Conservation (phyloP, 148 eudicot genomes). For the Silene conica region DNA sequence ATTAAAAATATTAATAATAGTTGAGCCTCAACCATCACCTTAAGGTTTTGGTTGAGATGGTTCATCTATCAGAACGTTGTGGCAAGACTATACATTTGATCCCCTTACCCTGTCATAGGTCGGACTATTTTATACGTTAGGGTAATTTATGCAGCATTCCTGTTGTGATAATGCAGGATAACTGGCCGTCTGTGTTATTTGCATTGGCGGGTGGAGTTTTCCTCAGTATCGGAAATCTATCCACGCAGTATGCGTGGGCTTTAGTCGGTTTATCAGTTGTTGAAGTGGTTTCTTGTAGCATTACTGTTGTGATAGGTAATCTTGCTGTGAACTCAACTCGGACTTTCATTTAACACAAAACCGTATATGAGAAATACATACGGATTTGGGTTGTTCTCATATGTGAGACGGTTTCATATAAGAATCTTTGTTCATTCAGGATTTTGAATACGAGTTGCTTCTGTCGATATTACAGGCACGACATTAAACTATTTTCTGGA, state of each 20-base stretch:
- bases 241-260: constrained; percentile 84
- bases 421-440: background rate
- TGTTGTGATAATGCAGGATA: constrained; percentile 44
- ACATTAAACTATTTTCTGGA: constrained; percentile 82
- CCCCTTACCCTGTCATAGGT: no score
- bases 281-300: constrained; percentile 66
- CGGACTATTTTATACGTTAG: no score
- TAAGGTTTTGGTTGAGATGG: no score
- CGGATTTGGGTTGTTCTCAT: no score
- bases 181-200: constrained; percentile 75
- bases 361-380: no score
- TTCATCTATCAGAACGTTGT: no score
- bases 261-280: constrained; percentile 78
- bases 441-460: constrained; percentile 12
- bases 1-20: no score
- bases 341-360: background rate
- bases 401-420: background rate
- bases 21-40: no score
- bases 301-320: constrained; percentile 79
- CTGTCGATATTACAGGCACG: constrained; percentile 43
- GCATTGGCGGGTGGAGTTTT: constrained; percentile 86
- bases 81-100: no score
- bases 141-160: no score
- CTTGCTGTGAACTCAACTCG: constrained; percentile 9
- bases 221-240: constrained; percentile 71